Evolutionary conservation across 768 basidiomycete genomes (phyloP).

Genomic region (Daedaleopsis sinensis): DNA sequence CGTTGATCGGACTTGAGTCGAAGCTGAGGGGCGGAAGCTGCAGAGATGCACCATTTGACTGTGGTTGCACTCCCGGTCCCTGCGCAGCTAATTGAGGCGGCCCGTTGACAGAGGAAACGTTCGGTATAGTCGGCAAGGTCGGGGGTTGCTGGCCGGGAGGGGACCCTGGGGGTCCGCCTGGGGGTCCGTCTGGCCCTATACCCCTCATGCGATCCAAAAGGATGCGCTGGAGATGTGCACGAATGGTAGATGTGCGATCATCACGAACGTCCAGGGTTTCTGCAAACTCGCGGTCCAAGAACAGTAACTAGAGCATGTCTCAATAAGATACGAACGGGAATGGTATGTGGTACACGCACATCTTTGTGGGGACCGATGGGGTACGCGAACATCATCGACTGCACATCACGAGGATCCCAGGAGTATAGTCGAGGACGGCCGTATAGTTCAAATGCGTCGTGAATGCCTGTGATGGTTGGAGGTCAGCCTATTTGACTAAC

Average conservation of each 20-base stretch:
- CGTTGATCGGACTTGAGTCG: conserved; percentile 27
- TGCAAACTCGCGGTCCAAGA: conserved; percentile 84
- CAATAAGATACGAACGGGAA: neutral
- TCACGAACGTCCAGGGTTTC: conserved; percentile 77
- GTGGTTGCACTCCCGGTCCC: conserved; percentile 13
- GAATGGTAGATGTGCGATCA: conserved; percentile 72
- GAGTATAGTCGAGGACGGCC: conserved; percentile 85
- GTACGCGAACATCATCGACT: conserved; percentile 92
- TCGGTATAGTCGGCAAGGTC: conserved; percentile 30
- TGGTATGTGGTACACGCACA: conserved; percentile 48
- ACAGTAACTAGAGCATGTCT: conserved; percentile 59
- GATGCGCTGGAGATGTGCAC: conserved; percentile 63
- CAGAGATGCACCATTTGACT: conserved; percentile 29
- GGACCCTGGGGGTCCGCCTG: conserved; percentile 9
- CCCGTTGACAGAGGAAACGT: conserved; percentile 10
- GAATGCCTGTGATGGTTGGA: conserved; percentile 54
- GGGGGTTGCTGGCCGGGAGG: conserved; percentile 19
- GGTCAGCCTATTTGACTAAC: neutral
- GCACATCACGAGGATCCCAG: conserved; percentile 86
- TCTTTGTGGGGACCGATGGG: conserved; percentile 84
- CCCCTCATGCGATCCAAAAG: conserved; percentile 66
- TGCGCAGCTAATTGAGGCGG: neutral
- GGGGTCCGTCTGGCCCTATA: conserved; percentile 15
- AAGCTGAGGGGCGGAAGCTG: conserved; percentile 69
- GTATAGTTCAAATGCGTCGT: conserved; percentile 87